Conservation (phyloP, 2,329 filamentous ascomycete genomes). For the Paraphoma sp. region DNA sequence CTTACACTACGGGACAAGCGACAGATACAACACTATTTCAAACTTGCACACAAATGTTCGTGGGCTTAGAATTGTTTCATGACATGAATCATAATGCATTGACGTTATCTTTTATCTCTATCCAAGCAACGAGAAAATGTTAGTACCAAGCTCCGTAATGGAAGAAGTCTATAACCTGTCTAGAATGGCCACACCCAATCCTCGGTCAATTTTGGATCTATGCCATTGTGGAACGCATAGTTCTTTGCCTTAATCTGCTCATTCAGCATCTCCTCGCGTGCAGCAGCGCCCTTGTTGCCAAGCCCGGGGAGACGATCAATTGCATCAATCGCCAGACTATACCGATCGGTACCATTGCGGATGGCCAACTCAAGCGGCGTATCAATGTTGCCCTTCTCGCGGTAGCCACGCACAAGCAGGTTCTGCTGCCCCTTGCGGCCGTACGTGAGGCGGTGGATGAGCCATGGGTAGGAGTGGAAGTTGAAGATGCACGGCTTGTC, state of each 20-base stretch:
- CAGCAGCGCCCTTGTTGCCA: slow-evolving; percentile 67
- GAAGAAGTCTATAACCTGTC: not conserved
- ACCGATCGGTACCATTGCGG: slow-evolving; percentile 78
- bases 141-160: not conserved
- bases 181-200: slow-evolving; percentile 70
- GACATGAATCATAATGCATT: not conserved
- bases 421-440: slow-evolving; percentile 72
- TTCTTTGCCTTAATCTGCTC: slow-evolving; percentile 69
- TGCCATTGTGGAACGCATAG: slow-evolving; percentile 70
- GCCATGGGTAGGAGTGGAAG: slow-evolving; percentile 84
- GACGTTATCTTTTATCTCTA: not conserved
- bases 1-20: too few relatives aligned
- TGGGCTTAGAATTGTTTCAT: not conserved
- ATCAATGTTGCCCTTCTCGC: slow-evolving; percentile 85
- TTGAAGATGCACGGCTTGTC: slow-evolving; percentile 80
- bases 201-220: slow-evolving; percentile 71
- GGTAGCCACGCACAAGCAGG: slow-evolving; percentile 78
- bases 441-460: slow-evolving; percentile 79
- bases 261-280: slow-evolving; percentile 69
- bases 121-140: not conserved
- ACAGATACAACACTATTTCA: too few relatives aligned
- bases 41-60: too few relatives aligned
- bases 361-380: slow-evolving; percentile 81
- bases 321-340: slow-evolving; percentile 77
- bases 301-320: slow-evolving; percentile 70